Percentiles rank a stretch among this genome's conserved stretches.
These are phyloP conservation scores for Spencermartinsiella europaea DNA, from an alignment of 805 yeast genomes.

Conservation along the genomic window DNA sequence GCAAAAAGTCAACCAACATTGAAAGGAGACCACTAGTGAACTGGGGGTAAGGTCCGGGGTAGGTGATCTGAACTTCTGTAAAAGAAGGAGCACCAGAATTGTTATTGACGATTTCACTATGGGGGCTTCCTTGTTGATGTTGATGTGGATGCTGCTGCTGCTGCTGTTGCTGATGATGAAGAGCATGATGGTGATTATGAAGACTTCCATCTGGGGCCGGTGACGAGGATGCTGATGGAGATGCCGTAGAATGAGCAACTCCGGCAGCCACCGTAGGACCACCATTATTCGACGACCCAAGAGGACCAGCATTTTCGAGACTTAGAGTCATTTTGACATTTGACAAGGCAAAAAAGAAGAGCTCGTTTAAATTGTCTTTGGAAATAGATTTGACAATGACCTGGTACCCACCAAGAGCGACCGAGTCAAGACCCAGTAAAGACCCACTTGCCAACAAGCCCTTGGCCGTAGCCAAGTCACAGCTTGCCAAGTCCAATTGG, in stretches of 20 bases:
- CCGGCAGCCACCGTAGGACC: constrained; percentile 4
- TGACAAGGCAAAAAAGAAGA: constrained; percentile 25
- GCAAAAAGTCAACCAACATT: constrained; percentile 20
- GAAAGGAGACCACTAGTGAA: constrained; percentile 25
- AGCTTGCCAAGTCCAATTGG: constrained; percentile 16
- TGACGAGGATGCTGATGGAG: constrained; percentile 9
- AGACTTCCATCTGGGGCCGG: neutral
- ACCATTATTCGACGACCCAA: neutral
- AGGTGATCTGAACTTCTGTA: constrained; percentile 15
- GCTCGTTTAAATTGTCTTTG: constrained; percentile 19
- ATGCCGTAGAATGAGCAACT: constrained; percentile 5
- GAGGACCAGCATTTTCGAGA: constrained; percentile 1
- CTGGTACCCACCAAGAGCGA: constrained; percentile 24
- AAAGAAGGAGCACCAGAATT: neutral
- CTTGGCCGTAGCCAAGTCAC: constrained; percentile 22
- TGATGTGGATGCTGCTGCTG: neutral
- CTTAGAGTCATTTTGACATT: too few relatives aligned
- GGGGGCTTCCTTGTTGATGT: neutral
- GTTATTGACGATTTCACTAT: neutral
- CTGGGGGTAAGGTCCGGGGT: constrained; percentile 31
- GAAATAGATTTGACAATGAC: constrained; percentile 15
- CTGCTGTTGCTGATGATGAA: constrained; percentile 6
- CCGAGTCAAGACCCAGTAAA: constrained; percentile 26
- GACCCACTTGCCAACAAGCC: constrained; percentile 30
- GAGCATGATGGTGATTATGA: neutral